phyloP scores from a whole-genome alignment of 345 rosid species.

The Euphorbia tirucalli region DNA sequence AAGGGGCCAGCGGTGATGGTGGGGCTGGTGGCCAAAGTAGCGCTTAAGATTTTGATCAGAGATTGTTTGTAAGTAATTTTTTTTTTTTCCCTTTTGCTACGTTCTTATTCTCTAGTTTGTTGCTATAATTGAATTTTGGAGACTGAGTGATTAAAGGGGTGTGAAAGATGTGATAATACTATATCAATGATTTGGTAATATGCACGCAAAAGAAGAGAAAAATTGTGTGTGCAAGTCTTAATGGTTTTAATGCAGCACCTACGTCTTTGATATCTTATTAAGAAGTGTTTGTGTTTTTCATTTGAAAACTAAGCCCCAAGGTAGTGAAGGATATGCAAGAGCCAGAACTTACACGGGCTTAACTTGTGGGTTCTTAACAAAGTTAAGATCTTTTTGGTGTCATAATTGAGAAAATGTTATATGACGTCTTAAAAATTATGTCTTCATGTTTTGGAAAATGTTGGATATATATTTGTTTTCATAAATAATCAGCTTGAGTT shows the following conservation, averaged over 20 bases:
- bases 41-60: constrained; percentile 12
- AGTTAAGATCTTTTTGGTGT: neutral
- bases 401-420: neutral
- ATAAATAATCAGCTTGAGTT: neutral
- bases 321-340: neutral
- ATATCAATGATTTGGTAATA: neutral
- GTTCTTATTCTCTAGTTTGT: neutral
- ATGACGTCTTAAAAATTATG: neutral
- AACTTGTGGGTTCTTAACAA: neutral
- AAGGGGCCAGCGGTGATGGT: constrained; percentile 25
- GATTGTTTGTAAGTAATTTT: constrained; percentile 26
- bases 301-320: neutral
- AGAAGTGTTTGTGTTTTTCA: neutral
- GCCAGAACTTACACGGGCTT: neutral
- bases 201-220: neutral
- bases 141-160: neutral
- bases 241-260: neutral
- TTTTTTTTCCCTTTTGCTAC: neutral
- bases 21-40: constrained; percentile 32
- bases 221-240: neutral
- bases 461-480: neutral
- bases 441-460: neutral
- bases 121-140: neutral
- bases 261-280: neutral
- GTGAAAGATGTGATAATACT: neutral